A percentile compares a stretch with the other conserved stretches of the same genome.
Evolutionary conservation across 768 basidiomycete genomes (phyloP).

Genomic region (Punctularia strigosozonata): DNA sequence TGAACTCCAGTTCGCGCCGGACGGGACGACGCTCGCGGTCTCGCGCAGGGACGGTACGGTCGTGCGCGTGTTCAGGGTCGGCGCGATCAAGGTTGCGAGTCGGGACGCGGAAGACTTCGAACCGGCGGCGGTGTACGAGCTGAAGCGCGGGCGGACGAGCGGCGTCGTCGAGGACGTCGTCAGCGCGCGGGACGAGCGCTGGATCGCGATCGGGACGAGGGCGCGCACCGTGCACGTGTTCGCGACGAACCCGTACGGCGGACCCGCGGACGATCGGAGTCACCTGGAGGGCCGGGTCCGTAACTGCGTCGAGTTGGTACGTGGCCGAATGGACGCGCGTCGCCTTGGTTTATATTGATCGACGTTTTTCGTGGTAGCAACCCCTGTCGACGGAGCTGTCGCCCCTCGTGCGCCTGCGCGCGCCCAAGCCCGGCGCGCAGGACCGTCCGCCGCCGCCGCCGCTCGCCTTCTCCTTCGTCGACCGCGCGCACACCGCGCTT

Average conservation of each 20-base stretch:
- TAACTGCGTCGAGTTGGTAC: conserved; percentile 40
- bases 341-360: background rate
- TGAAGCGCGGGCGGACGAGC: conserved; percentile 61
- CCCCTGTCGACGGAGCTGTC: conserved; percentile 39
- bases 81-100: conserved; percentile 1
- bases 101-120: conserved; percentile 11
- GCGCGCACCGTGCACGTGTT: conserved; percentile 64
- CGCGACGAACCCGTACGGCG: conserved; percentile 67
- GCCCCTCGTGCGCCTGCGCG: conserved; percentile 45
- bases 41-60: conserved; percentile 45
- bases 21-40: conserved; percentile 41
- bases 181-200: conserved; percentile 49
- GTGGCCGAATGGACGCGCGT: conserved; percentile 10
- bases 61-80: conserved; percentile 34
- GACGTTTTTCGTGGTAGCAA: conserved; percentile 23
- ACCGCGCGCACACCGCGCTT: conserved; percentile 18
- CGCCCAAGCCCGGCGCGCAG: conserved; percentile 10
- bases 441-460: conserved; percentile 23
- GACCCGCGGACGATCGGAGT: conserved; percentile 47
- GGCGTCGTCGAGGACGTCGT: conserved; percentile 46
- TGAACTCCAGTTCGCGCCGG: conserved; percentile 35
- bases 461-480: conserved; percentile 46
- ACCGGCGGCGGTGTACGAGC: conserved; percentile 52
- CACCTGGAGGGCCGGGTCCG: conserved; percentile 47
- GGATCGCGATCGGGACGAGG: conserved; percentile 56